Conservation (phyloP, 148 eudicot genomes). For the Persicaria maculosa region DNA sequence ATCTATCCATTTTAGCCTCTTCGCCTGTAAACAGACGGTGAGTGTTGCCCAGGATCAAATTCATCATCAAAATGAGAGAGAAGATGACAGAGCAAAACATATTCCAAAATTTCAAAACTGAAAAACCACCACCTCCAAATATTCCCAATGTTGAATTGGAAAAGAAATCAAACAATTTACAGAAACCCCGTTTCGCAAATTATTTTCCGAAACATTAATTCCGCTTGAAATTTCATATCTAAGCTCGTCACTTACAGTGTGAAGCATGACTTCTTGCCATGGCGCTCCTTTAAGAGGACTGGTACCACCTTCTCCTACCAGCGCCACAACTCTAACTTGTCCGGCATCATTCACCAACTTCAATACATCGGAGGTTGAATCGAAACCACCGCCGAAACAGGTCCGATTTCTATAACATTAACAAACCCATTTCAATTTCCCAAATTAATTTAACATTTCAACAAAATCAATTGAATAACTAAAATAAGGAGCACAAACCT, state of each 20-base stretch:
- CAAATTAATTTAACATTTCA: too few species aligned
- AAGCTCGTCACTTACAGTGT: slow-evolving; percentile 48
- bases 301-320: slow-evolving; percentile 55
- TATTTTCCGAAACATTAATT: background rate
- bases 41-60: background rate
- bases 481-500: too few species aligned
- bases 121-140: background rate
- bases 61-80: background rate
- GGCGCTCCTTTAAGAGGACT: slow-evolving; percentile 68
- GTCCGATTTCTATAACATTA: background rate
- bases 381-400: slow-evolving; percentile 1
- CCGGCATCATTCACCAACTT: slow-evolving; percentile 2
- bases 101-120: background rate
- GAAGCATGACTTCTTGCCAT: slow-evolving; percentile 72
- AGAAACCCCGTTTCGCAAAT: background rate
- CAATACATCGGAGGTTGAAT: background rate
- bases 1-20: slow-evolving; percentile 79
- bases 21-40: slow-evolving; percentile 38
- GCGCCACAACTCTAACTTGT: slow-evolving; percentile 48
- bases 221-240: background rate
- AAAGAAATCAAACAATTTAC: background rate
- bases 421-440: too few species aligned
- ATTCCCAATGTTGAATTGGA: background rate
- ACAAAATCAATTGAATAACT: too few species aligned
- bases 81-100: background rate